Evolutionary conservation across 306 rosid species (phyloP).

Genomic region (Dicorynia guianensis): DNA sequence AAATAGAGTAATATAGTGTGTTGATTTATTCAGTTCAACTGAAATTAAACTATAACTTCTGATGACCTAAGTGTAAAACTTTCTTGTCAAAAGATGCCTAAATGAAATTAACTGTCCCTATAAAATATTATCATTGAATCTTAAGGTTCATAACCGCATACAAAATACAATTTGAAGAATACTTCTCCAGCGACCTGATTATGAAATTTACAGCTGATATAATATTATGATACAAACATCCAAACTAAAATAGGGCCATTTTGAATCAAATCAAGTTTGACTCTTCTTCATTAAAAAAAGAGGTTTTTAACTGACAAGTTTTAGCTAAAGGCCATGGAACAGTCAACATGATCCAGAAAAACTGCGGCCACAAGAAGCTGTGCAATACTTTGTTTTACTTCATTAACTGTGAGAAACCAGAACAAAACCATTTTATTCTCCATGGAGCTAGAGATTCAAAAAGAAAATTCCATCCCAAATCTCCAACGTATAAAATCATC

Average conservation of each 20-base stretch:
- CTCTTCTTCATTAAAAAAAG: constrained; percentile 19
- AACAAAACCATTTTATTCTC: background rate
- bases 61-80: too few relatives aligned
- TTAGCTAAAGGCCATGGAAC: constrained; percentile 8
- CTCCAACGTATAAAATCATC: constrained; percentile 24
- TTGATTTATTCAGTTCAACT: too few relatives aligned
- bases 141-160: background rate
- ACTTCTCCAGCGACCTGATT: background rate
- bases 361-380: background rate
- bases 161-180: background rate
- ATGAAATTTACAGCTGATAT: background rate
- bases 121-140: background rate
- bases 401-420: constrained; percentile 23
- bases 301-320: constrained; percentile 1
- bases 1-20: too few relatives aligned
- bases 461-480: background rate
- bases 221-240: background rate
- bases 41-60: too few relatives aligned
- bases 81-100: too few relatives aligned
- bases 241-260: background rate
- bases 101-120: background rate
- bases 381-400: constrained; percentile 3
- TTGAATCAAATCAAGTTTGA: constrained; percentile 1
- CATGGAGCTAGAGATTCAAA: background rate
- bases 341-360: background rate